These are phyloP conservation scores for Asclepias syriaca DNA, from an alignment of 257 asterid genomes.

Conservation along the genomic window DNA sequence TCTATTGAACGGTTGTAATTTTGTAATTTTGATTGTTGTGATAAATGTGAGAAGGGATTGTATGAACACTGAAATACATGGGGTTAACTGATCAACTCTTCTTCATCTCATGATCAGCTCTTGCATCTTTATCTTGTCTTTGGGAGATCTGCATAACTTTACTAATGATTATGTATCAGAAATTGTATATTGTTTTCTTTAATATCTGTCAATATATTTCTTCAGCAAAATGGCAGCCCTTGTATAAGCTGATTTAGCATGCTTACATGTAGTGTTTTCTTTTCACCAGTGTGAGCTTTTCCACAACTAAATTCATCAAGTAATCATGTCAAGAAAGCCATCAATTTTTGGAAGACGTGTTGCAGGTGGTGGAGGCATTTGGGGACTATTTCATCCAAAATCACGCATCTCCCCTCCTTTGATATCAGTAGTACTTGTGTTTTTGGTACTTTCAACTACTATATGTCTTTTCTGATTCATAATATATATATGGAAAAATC, in stretches of 20 bases:
- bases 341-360: conserved; percentile 31
- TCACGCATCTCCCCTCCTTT: conserved; percentile 31
- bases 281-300: conserved; percentile 7
- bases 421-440: conserved; percentile 25
- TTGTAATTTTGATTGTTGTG: neutral
- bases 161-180: neutral
- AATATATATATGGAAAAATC: neutral
- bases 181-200: neutral
- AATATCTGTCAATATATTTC: neutral
- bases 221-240: neutral
- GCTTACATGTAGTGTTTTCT: neutral
- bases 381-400: conserved; percentile 38
- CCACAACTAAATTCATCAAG: neutral
- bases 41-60: neutral
- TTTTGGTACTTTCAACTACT: conserved; percentile 26
- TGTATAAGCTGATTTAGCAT: neutral
- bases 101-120: neutral
- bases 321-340: conserved; percentile 40
- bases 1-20: neutral
- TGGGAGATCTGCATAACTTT: neutral
- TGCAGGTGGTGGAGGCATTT: conserved; percentile 23
- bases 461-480: neutral
- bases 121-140: neutral
- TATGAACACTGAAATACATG: neutral
- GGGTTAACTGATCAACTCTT: neutral